Percentiles rank a stretch among this genome's conserved stretches.
These are phyloP conservation scores for Penicillium cataractarum DNA, from an alignment of 495 filamentous ascomycete genomes.

Conservation along the genomic window DNA sequence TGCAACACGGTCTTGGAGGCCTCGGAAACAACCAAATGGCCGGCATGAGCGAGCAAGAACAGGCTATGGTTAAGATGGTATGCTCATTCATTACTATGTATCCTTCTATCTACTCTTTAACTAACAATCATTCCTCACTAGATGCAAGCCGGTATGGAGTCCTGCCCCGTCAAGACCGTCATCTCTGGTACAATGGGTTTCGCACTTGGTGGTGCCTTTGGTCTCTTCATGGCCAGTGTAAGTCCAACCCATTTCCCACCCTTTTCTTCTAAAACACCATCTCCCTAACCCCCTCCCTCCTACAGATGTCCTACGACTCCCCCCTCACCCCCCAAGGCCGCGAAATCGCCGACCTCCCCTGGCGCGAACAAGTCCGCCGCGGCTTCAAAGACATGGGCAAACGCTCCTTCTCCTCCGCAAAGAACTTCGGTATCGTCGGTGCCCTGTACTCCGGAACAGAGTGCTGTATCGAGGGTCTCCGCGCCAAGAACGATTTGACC, in stretches of 20 bases:
- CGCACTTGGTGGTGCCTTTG: slow-evolving; percentile 88
- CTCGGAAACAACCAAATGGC: slow-evolving; percentile 33
- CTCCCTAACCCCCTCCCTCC: slow-evolving; percentile 1
- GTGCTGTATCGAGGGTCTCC: slow-evolving; percentile 87
- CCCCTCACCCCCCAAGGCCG: slow-evolving; percentile 66
- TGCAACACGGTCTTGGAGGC: slow-evolving; percentile 33
- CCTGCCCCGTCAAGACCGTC: slow-evolving; percentile 80
- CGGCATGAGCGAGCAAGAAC: slow-evolving; percentile 57
- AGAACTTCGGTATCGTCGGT: slow-evolving; percentile 93
- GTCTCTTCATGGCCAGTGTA: slow-evolving; percentile 93
- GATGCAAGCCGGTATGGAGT: slow-evolving; percentile 87
- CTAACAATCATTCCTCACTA: slow-evolving; percentile 27
- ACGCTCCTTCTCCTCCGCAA: slow-evolving; percentile 81
- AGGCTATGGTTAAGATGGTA: slow-evolving; percentile 57
- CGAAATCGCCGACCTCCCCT: slow-evolving; percentile 71
- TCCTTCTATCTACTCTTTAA: background rate
- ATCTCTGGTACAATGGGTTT: slow-evolving; percentile 87
- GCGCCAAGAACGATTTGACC: slow-evolving; percentile 90
- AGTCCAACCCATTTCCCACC: slow-evolving; percentile 34
- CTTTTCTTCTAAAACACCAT: background rate
- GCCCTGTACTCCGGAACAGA: slow-evolving; percentile 90
- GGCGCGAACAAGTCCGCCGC: slow-evolving; percentile 74
- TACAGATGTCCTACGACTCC: slow-evolving; percentile 89
- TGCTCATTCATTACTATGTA: slow-evolving; percentile 30
- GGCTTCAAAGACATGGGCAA: slow-evolving; percentile 95